Percentiles rank a stretch among this genome's conserved stretches.
phyloP scores from a whole-genome alignment of 2,329 filamentous ascomycete genomes.

The Penicillium thymicola region DNA sequence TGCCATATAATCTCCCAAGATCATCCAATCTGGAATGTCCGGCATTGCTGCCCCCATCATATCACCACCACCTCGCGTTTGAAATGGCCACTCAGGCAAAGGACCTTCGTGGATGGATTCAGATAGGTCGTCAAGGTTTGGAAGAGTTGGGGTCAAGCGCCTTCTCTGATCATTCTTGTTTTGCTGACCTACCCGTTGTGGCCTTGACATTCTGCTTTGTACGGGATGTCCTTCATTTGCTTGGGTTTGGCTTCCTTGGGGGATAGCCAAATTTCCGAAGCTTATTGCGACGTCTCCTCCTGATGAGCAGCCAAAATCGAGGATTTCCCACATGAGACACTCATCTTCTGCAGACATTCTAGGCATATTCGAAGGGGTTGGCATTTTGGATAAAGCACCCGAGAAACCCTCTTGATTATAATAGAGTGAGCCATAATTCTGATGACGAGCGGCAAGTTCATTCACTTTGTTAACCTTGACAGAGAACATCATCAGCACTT shows the following conservation, averaged over 20 bases:
- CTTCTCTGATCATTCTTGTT: background rate
- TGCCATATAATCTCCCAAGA: slow-evolving; percentile 22
- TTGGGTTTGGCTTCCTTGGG: background rate
- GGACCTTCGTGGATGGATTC: slow-evolving; percentile 1
- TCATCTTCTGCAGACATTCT: slow-evolving; percentile 26
- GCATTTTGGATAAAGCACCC: slow-evolving; percentile 23
- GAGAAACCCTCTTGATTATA: slow-evolving; percentile 27
- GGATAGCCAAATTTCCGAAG: background rate
- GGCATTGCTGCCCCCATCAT: slow-evolving; percentile 13
- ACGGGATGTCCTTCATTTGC: background rate
- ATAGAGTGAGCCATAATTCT: slow-evolving; percentile 24
- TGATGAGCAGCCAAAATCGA: slow-evolving; percentile 22
- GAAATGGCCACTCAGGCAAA: slow-evolving; percentile 19
- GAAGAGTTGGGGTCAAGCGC: background rate
- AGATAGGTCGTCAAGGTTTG: background rate
- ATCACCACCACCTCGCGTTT: slow-evolving; percentile 2
- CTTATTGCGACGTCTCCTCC: background rate
- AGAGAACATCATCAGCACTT: background rate
- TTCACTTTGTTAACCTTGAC: slow-evolving; percentile 19
- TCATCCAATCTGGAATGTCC: slow-evolving; percentile 27
- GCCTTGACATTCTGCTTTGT: background rate
- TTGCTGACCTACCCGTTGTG: background rate
- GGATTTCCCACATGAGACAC: slow-evolving; percentile 26
- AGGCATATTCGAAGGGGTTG: slow-evolving; percentile 24
- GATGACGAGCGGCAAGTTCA: slow-evolving; percentile 21